Conservation (phyloP, 176 grass and related monocot genomes). For the Areca catechu region DNA sequence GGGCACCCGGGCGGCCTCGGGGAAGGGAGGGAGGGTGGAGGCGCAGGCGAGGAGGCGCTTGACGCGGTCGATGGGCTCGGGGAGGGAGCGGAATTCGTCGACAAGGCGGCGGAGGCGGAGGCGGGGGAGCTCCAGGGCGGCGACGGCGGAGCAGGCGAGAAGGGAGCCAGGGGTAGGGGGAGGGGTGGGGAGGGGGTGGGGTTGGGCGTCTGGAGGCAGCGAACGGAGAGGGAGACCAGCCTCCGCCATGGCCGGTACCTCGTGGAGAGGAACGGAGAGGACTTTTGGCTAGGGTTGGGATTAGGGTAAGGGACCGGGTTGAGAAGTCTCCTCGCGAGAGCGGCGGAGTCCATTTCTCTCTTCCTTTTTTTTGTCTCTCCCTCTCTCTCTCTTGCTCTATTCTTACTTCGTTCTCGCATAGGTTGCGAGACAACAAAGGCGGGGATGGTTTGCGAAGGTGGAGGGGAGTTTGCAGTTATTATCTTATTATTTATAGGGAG, state of each 20-base stretch:
- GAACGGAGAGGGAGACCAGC: slow-evolving; percentile 15
- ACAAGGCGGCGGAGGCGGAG: slow-evolving; percentile 37
- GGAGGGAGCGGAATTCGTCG: slow-evolving; percentile 54
- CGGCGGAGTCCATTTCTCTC: background rate
- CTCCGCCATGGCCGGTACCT: background rate
- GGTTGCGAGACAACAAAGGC: no score
- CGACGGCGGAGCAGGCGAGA: slow-evolving; percentile 20
- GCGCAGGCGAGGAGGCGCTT: slow-evolving; percentile 56
- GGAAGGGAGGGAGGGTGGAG: slow-evolving; percentile 50
- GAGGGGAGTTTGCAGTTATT: no score
- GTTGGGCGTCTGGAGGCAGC: slow-evolving; percentile 29
- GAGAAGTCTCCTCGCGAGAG: background rate
- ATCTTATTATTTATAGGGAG: no score
- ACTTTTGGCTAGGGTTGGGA: background rate
- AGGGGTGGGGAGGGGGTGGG: slow-evolving; percentile 5
- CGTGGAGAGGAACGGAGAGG: background rate
- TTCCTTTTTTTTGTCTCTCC: background rate
- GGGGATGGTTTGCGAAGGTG: no score
- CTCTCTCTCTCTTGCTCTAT: background rate
- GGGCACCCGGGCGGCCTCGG: slow-evolving; percentile 30
- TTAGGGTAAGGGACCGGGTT: background rate
- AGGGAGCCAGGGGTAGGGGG: background rate
- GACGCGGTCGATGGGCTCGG: slow-evolving; percentile 44
- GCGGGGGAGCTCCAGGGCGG: background rate
- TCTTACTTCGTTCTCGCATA: background rate